A percentile compares a stretch with the other conserved stretches of the same genome.
These are phyloP conservation scores for Thielaviopsis ethacetica DNA, from an alignment of 2,329 filamentous ascomycete genomes.

Conservation along the genomic window DNA sequence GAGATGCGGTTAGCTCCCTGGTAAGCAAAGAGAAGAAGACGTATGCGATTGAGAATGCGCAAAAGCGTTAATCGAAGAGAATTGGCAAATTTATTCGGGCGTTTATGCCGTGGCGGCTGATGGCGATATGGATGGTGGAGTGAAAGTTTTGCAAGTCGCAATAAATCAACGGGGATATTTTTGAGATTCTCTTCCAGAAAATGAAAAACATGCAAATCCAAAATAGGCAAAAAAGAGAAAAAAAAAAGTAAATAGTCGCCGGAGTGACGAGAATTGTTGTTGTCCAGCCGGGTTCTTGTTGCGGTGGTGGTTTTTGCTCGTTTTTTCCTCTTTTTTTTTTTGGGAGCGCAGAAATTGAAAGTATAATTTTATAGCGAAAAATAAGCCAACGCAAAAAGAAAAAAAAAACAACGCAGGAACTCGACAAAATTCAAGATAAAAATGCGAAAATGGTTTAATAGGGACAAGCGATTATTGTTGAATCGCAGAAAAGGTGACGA, in stretches of 20 bases:
- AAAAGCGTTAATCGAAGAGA: background rate
- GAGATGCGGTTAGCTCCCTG: background rate
- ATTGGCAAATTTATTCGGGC: background rate
- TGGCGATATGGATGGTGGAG: background rate
- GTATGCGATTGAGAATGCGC: background rate
- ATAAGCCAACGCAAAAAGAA: background rate
- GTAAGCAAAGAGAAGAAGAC: background rate
- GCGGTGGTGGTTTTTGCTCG: no score
- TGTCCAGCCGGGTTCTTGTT: background rate
- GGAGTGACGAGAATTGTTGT: background rate
- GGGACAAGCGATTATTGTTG: background rate
- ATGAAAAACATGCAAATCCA: background rate
- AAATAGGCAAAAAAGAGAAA: background rate
- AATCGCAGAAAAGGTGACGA: background rate
- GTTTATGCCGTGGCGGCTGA: background rate
- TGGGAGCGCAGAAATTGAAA: background rate
- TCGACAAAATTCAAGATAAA: no score
- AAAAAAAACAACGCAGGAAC: no score
- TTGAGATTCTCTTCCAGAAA: background rate
- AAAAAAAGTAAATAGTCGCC: background rate
- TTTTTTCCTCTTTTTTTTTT: background rate
- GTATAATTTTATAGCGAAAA: background rate
- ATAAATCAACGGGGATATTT: no score
- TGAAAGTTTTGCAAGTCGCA: background rate
- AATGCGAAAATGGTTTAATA: no score